phyloP scores from a whole-genome alignment of 176 grass and related monocot genomes.

The Juncus effusus region DNA sequence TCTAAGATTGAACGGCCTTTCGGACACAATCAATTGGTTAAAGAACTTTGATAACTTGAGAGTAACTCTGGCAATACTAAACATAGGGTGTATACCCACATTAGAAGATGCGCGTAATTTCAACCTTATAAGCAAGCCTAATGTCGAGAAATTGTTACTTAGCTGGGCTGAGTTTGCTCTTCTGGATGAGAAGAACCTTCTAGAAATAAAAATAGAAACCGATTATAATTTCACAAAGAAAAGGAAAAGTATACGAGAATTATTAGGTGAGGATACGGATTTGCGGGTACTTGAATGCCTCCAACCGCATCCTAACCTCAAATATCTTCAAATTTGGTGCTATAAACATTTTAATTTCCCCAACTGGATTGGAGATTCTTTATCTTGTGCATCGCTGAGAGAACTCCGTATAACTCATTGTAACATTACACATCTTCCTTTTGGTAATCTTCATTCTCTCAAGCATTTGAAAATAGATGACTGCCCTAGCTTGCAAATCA shows the following conservation, averaged over 20 bases:
- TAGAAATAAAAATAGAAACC: background rate
- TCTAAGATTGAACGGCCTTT: background rate
- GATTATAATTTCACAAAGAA: too few species aligned
- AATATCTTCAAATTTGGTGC: background rate
- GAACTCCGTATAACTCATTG: background rate
- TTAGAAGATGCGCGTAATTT: conserved; percentile 23
- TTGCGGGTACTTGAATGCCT: background rate
- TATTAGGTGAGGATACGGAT: background rate
- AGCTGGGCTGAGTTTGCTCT: background rate
- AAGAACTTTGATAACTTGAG: conserved; percentile 28
- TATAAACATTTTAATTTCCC: background rate
- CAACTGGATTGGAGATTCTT: background rate
- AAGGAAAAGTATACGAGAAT: too few species aligned
- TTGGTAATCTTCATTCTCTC: background rate
- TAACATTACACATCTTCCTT: background rate
- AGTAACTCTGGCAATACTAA: background rate
- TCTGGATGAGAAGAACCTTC: background rate
- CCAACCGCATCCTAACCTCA: background rate
- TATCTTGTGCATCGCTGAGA: background rate
- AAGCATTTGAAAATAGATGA: background rate
- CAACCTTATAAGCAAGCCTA: conserved; percentile 29
- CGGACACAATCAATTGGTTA: conserved; percentile 24
- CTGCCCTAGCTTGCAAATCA: background rate
- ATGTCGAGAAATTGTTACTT: conserved; percentile 20
- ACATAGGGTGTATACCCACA: conserved; percentile 10